Evolutionary conservation across 2,329 filamentous ascomycete genomes (phyloP), one percentile per base, ranked within the genome.

Genomic region (Trichophyton benhamiae): DNA sequence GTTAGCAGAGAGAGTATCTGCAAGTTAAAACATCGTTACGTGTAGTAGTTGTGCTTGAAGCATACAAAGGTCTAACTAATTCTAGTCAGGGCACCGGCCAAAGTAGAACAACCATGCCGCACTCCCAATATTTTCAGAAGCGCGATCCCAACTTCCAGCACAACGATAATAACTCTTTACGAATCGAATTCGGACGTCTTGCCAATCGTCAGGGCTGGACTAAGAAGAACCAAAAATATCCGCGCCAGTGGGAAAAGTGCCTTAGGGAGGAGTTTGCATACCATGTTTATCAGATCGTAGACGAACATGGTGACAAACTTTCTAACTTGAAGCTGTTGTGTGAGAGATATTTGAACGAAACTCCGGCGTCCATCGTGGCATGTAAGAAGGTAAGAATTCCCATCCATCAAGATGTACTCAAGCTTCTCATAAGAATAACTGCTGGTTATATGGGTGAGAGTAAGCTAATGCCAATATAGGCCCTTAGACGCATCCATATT

Each of bases 171-270:
- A 62, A 59, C 48, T 8, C 60, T 3, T 25, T 62, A 3, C 41
- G 44, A 22, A 48, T 62, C 11, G 60, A 62, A 46, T 59, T 62
- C 36, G 55, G 42, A 11, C 60, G 57, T 17, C 48, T 62, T 3
- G 57, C 60, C 30, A 46, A 59, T 22, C 57, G 42, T 9, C 33
- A 36, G 9, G 61, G 61, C 17, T 62, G 61, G 61, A 59, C 46
- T 2, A 22, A 62, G 13, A 52, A 49, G 13, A 62, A 62, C 13
- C 46, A 57, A 2, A 7, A 55, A 33, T 59, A 55, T 30, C 30
- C 49, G 9, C 48, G 41, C 11, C 42, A 36, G 9, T 62, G 61
- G 61, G 41, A 17, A 17, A 33, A 42, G 22, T 59, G 57, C 9
- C 22, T 62, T 0, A 36, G 20, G 7, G 49, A 33, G 11, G 61